phyloP scores from a whole-genome alignment of 202 grass and related monocot genomes.

The Digitaria exilis region DNA sequence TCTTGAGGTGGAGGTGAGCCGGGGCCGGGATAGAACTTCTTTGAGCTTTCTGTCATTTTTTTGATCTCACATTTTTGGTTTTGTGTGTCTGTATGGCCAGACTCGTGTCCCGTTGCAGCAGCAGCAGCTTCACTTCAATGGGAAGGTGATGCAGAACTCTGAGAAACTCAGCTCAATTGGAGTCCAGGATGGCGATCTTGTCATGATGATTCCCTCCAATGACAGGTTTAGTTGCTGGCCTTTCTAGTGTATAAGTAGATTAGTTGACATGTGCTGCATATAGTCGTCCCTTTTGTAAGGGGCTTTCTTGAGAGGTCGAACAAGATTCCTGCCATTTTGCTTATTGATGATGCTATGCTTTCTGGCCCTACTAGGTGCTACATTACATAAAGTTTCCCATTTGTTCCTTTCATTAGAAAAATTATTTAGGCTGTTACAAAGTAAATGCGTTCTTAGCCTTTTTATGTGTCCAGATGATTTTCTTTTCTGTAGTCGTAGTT shows the following conservation, averaged over 20 bases:
- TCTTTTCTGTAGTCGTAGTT: background rate
- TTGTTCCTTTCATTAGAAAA: background rate
- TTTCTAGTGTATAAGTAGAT: background rate
- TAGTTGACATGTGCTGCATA: background rate
- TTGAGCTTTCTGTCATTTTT: background rate
- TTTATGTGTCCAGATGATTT: background rate
- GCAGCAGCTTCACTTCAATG: slow-evolving; percentile 87
- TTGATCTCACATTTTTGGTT: slow-evolving; percentile 44
- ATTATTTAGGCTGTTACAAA: background rate
- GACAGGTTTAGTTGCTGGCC: slow-evolving; percentile 39
- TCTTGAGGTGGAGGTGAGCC: slow-evolving; percentile 88
- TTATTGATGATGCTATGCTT: background rate
- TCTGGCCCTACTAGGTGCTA: background rate
- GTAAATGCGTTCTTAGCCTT: background rate
- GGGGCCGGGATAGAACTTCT: background rate
- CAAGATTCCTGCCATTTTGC: background rate
- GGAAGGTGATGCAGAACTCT: slow-evolving; percentile 74
- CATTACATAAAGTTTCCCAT: background rate
- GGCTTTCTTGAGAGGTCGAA: background rate
- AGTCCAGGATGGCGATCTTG: slow-evolving; percentile 72
- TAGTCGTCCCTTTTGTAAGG: background rate
- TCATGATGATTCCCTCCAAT: slow-evolving; percentile 61
- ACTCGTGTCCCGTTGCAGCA: slow-evolving; percentile 60
- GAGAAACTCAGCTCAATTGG: slow-evolving; percentile 67
- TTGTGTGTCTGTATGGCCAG: slow-evolving; percentile 49